These are phyloP conservation scores for Umbelopsis vinacea DNA, from an alignment of 192 early-diverging fungal genomes.

Conservation along the genomic window DNA sequence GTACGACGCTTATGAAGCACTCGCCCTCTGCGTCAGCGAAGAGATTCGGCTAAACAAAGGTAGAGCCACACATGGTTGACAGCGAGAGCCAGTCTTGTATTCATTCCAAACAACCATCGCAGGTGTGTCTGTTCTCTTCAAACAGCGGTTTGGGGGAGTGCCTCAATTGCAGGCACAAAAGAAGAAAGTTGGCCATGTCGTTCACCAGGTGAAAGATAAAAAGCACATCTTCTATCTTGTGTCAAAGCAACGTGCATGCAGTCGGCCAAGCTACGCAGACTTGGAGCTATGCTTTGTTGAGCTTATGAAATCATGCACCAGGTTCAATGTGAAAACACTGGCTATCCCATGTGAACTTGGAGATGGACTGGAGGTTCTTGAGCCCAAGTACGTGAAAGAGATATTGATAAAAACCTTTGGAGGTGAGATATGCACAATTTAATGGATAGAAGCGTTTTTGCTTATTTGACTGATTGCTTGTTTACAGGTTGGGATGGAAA, in stretches of 20 bases:
- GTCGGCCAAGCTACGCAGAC: slow-evolving; percentile 28
- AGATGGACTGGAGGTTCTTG: slow-evolving; percentile 24
- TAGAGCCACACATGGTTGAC: background rate
- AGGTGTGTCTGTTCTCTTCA: slow-evolving; percentile 38
- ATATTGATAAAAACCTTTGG: slow-evolving; percentile 17
- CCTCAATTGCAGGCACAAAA: slow-evolving; percentile 30
- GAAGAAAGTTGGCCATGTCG: slow-evolving; percentile 35
- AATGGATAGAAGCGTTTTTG: background rate
- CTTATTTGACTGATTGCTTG: background rate
- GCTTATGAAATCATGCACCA: slow-evolving; percentile 32
- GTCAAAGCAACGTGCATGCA: slow-evolving; percentile 29
- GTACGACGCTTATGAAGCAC: slow-evolving; percentile 18
- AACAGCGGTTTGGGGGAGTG: slow-evolving; percentile 26
- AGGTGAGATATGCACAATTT: slow-evolving; percentile 2
- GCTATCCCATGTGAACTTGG: slow-evolving; percentile 32
- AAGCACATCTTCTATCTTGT: slow-evolving; percentile 44
- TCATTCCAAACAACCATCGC: background rate
- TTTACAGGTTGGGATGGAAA: background rate
- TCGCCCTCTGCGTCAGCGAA: slow-evolving; percentile 36
- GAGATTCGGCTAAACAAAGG: slow-evolving; percentile 36
- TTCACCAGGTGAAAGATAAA: slow-evolving; percentile 23
- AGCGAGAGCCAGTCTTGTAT: background rate
- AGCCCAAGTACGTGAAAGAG: slow-evolving; percentile 25
- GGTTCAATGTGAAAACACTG: slow-evolving; percentile 29
- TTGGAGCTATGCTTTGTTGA: slow-evolving; percentile 26